These are phyloP conservation scores for Mycogone perniciosa DNA, from an alignment of 2,329 filamentous ascomycete species.

Conservation along the genomic window DNA sequence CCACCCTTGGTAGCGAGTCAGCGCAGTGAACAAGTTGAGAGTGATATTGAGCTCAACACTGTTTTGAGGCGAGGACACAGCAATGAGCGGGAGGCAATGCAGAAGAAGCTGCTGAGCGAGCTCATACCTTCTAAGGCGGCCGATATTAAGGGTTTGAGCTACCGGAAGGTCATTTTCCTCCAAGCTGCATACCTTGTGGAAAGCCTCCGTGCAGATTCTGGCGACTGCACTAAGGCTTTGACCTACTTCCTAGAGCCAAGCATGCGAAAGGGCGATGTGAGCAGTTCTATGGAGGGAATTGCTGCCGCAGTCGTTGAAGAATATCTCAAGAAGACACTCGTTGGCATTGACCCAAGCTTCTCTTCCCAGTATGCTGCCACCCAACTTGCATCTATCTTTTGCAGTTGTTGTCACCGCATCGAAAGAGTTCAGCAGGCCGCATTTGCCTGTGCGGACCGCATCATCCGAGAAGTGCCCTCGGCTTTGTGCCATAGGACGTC, in stretches of 20 bases:
- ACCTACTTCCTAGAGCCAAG: conserved; percentile 94
- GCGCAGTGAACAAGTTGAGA: conserved; percentile 83
- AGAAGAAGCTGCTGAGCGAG: conserved; percentile 70
- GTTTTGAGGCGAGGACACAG: conserved; percentile 82
- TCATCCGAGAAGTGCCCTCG: conserved; percentile 79
- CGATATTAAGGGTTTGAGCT: conserved; percentile 76
- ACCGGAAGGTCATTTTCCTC: conserved; percentile 86
- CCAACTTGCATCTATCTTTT: conserved; percentile 80
- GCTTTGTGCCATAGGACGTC: conserved; percentile 85
- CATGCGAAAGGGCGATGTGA: conserved; percentile 59
- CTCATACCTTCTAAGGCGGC: conserved; percentile 69
- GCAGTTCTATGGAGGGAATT: conserved; percentile 58
- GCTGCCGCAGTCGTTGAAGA: conserved; percentile 65
- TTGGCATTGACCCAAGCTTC: conserved; percentile 66
- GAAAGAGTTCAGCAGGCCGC: conserved; percentile 86
- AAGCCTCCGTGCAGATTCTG: conserved; percentile 74
- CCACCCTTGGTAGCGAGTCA: conserved; percentile 83
- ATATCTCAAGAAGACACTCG: conserved; percentile 71
- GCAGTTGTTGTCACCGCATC: conserved; percentile 88
- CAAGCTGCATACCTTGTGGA: conserved; percentile 88
- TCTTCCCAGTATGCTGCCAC: conserved; percentile 87
- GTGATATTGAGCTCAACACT: conserved; percentile 93
- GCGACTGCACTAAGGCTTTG: conserved; percentile 83
- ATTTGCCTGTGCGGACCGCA: conserved; percentile 73
- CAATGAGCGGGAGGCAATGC: conserved; percentile 67